Percentiles rank a stretch among this genome's conserved stretches.
These are phyloP conservation scores for Botrytis galanthina DNA, from an alignment of 2,329 filamentous ascomycete species.

Conservation along the genomic window DNA sequence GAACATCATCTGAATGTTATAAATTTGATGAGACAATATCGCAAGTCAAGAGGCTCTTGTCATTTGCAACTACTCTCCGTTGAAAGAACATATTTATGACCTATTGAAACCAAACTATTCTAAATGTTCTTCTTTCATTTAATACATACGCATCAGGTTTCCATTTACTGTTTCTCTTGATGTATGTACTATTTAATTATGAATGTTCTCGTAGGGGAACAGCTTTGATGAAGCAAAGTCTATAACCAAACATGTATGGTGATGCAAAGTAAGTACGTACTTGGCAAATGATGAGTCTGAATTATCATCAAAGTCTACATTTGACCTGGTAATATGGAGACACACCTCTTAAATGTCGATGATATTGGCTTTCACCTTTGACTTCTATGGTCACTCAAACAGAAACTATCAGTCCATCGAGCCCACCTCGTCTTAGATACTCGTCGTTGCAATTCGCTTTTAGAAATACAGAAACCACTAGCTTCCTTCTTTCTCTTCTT, in stretches of 20 bases:
- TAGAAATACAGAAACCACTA: not conserved
- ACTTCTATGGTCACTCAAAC: too few species aligned
- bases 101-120: not conserved
- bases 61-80: rapidly evolving
- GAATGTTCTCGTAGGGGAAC: not conserved
- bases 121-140: too few species aligned
- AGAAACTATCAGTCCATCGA: not conserved
- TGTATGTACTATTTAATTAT: rapidly evolving
- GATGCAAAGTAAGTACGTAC: not conserved
- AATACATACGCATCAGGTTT: not conserved
- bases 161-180: not conserved
- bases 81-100: not conserved
- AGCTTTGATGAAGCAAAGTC: too few species aligned
- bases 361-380: not conserved
- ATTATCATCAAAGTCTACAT: not conserved
- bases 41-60: not conserved
- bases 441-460: not conserved
- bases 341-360: not conserved
- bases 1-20: not conserved
- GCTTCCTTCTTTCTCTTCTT: too few species aligned
- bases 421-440: rapidly evolving
- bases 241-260: not conserved
- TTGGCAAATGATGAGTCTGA: too few species aligned
- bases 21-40: not conserved
- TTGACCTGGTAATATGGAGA: not conserved